Percentiles rank a stretch among this genome's conserved stretches.
These are phyloP conservation scores for Verticillium longisporum DNA, from an alignment of 2,329 filamentous ascomycete genomes.

Conservation along the genomic window DNA sequence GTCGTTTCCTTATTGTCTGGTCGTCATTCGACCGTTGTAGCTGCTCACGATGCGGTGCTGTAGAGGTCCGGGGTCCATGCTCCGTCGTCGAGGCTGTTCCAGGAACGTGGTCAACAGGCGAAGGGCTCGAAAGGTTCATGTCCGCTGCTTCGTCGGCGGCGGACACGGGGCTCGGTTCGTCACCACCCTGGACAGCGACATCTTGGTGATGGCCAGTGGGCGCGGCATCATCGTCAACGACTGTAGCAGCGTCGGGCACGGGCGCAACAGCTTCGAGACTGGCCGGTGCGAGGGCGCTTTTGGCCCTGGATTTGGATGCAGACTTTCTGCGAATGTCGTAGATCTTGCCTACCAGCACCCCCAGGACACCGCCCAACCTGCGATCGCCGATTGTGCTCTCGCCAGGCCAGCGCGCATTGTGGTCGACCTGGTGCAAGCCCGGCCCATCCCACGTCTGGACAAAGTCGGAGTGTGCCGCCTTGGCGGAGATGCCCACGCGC, in stretches of 20 bases:
- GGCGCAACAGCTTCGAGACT: background rate
- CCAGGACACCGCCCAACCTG: constrained; percentile 61
- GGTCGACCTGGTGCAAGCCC: constrained; percentile 57
- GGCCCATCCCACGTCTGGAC: constrained; percentile 56
- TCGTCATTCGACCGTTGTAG: constrained; percentile 6
- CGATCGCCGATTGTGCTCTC: constrained; percentile 53
- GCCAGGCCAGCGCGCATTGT: constrained; percentile 48
- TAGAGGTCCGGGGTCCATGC: background rate
- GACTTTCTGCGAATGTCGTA: constrained; percentile 44
- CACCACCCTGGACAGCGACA: background rate
- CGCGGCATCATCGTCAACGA: background rate
- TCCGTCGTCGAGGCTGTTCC: background rate
- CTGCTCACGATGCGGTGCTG: background rate
- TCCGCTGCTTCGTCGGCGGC: background rate
- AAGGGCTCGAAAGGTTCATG: background rate
- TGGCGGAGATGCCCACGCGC: constrained; percentile 61
- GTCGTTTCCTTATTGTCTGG: constrained; percentile 23
- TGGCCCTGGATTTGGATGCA: constrained; percentile 6
- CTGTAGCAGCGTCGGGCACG: background rate
- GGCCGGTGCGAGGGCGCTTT: background rate
- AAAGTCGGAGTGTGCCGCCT: constrained; percentile 41
- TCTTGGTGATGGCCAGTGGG: background rate
- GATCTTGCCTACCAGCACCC: constrained; percentile 60
- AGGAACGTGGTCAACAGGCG: background rate
- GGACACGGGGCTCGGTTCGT: background rate